Evolutionary conservation across 129 eudicot genomes (phyloP).

Genomic region (Pittosporum tobira): DNA sequence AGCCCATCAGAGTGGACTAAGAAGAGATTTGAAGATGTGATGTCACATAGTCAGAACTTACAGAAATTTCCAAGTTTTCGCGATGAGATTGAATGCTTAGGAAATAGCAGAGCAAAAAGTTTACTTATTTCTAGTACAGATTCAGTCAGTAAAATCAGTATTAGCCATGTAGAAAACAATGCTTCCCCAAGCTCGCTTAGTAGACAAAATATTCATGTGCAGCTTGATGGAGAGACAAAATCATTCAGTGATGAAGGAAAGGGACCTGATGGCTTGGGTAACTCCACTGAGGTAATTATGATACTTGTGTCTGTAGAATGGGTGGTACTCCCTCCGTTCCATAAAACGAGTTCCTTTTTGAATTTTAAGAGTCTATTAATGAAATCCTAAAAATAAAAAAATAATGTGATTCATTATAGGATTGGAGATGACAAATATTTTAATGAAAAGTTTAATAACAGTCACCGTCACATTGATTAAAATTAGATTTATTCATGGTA

Average conservation of each 20-base stretch:
- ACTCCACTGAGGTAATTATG: slow-evolving; percentile 17
- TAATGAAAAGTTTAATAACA: too few relatives aligned
- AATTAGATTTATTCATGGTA: too few relatives aligned
- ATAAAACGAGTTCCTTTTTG: too few relatives aligned
- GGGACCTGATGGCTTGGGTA: slow-evolving; percentile 2
- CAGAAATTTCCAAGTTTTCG: slow-evolving; percentile 30
- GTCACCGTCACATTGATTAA: too few relatives aligned
- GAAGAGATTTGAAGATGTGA: slow-evolving; percentile 21
- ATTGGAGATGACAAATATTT: too few relatives aligned
- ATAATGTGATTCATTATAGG: too few relatives aligned
- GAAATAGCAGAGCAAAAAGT: slow-evolving; percentile 17
- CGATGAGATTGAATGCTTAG: slow-evolving; percentile 30
- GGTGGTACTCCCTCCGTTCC: too few relatives aligned
- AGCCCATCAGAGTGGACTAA: slow-evolving; percentile 34
- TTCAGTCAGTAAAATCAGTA: slow-evolving; percentile 16
- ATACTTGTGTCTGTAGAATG: slow-evolving; percentile 13
- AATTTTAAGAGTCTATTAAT: neutral
- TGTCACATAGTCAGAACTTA: slow-evolving; percentile 19
- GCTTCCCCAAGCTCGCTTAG: slow-evolving; percentile 10
- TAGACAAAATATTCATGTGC: slow-evolving; percentile 11
- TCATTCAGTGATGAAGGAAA: neutral
- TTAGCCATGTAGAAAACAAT: slow-evolving; percentile 6
- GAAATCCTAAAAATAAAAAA: neutral
- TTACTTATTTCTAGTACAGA: slow-evolving; percentile 15
- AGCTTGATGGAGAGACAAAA: slow-evolving; percentile 2